phyloP scores from a whole-genome alignment of 2,329 filamentous ascomycete species.

The Nemania sp. region DNA sequence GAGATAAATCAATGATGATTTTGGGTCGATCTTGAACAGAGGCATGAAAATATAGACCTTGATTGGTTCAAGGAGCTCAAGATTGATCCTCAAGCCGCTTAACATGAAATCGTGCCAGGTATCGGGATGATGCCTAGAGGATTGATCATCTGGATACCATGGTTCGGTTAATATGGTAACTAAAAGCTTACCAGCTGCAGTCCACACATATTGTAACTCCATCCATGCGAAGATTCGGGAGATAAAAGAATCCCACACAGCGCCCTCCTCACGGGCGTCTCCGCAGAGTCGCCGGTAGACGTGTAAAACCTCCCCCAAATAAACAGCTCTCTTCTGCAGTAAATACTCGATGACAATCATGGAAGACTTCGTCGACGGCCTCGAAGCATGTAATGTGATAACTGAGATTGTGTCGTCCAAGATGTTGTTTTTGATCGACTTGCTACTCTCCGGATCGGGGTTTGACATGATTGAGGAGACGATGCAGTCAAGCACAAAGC shows the following conservation, averaged over 20 bases:
- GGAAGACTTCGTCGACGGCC: constrained; percentile 69
- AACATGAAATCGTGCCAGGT: constrained; percentile 63
- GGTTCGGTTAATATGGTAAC: constrained; percentile 60
- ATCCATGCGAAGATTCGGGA: constrained; percentile 59
- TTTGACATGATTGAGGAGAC: constrained; percentile 56
- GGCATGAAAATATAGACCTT: constrained; percentile 68
- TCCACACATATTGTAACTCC: constrained; percentile 60
- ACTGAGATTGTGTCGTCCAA: constrained; percentile 61
- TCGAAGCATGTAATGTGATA: constrained; percentile 63
- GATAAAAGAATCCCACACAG: constrained; percentile 57
- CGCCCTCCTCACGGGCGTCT: constrained; percentile 31
- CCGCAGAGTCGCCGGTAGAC: constrained; percentile 46
- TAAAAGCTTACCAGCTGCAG: constrained; percentile 64
- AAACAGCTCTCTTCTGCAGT: constrained; percentile 62
- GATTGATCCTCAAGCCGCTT: constrained; percentile 52
- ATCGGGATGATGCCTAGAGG: constrained; percentile 45
- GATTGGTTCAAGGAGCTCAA: constrained; percentile 61
- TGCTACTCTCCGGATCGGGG: constrained; percentile 46
- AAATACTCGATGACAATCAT: constrained; percentile 70
- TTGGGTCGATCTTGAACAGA: constrained; percentile 63
- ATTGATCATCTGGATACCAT: constrained; percentile 39
- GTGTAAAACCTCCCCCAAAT: constrained; percentile 49
- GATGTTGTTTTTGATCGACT: constrained; percentile 50
- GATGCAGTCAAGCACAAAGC: constrained; percentile 63
- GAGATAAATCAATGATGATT: constrained; percentile 61